These are phyloP conservation scores for Oidium heveae DNA, from an alignment of 2,329 filamentous ascomycete genomes.

Conservation along the genomic window DNA sequence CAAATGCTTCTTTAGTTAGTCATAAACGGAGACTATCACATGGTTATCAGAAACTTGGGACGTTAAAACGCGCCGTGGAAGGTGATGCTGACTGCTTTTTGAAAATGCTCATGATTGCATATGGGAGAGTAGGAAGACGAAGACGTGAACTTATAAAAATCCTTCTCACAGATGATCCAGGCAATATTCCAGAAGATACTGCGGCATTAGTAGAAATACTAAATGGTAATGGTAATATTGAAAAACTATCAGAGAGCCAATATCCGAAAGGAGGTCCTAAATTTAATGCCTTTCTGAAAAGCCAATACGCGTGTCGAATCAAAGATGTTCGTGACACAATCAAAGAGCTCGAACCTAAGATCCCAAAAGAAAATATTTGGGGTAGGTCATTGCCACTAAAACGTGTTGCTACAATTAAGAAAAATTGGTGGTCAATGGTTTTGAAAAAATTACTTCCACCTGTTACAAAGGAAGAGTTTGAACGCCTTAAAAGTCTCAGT, in stretches of 20 bases:
- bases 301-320: slow-evolving; percentile 6
- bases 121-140: slow-evolving; percentile 26
- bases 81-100: slow-evolving; percentile 24
- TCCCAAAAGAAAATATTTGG: slow-evolving; percentile 24
- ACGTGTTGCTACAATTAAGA: slow-evolving; percentile 19
- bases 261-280: slow-evolving; percentile 3
- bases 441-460: slow-evolving; percentile 27
- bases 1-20: background rate
- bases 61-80: slow-evolving; percentile 25
- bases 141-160: slow-evolving; percentile 22
- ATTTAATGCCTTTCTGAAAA: slow-evolving; percentile 8
- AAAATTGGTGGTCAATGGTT: slow-evolving; percentile 22
- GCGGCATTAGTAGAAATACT: slow-evolving; percentile 8
- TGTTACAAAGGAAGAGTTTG: slow-evolving; percentile 27
- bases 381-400: slow-evolving; percentile 19
- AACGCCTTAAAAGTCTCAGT: slow-evolving; percentile 23
- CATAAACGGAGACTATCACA: slow-evolving; percentile 12
- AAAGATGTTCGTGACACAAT: slow-evolving; percentile 4
- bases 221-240: background rate
- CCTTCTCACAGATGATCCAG: slow-evolving; percentile 13
- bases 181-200: slow-evolving; percentile 18
- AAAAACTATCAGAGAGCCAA: background rate
- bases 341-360: slow-evolving; percentile 10
- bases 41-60: slow-evolving; percentile 20
- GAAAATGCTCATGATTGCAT: slow-evolving; percentile 22